Evolutionary conservation across 2,329 filamentous ascomycete genomes (phyloP).

Genomic region (Fragosphaeria purpurea): DNA sequence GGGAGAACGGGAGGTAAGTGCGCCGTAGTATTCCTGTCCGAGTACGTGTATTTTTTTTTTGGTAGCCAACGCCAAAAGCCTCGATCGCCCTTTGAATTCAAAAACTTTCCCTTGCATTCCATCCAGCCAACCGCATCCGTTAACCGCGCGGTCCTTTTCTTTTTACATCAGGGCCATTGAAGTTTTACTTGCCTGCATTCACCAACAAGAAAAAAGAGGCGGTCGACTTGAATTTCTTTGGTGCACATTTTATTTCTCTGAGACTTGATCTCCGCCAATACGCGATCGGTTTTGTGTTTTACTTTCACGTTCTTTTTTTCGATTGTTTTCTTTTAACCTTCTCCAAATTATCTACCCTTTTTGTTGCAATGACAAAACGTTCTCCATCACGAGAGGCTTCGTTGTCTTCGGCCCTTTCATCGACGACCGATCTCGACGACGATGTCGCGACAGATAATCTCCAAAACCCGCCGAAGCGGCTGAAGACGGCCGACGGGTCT

Average conservation of each 20-base stretch:
- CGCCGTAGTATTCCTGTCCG: background rate
- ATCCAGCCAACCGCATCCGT: background rate
- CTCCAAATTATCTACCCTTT: background rate
- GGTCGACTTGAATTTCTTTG: too few relatives aligned
- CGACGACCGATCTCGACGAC: constrained; percentile 34
- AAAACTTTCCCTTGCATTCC: background rate
- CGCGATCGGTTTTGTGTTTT: too few relatives aligned
- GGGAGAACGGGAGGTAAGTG: background rate
- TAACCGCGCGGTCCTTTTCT: too few relatives aligned
- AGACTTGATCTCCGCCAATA: too few relatives aligned
- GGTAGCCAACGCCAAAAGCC: background rate
- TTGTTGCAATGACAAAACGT: constrained; percentile 13
- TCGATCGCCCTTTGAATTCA: background rate
- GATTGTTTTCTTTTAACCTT: background rate
- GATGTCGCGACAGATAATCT: constrained; percentile 32
- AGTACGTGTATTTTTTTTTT: background rate
- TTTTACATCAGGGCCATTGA: too few relatives aligned
- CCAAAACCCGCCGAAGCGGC: constrained; percentile 35
- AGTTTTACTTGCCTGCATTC: too few relatives aligned
- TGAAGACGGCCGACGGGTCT: constrained; percentile 34
- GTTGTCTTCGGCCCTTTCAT: constrained; percentile 36
- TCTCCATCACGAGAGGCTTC: constrained; percentile 32
- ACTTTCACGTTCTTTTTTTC: background rate
- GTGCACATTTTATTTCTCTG: too few relatives aligned
- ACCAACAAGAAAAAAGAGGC: too few relatives aligned